phyloP scores from a whole-genome alignment of 345 rosid genomes.

The Citrus sinensis region DVS_A1.0 CM039165.1:33211501-33212000 shows the following conservation, averaged over 20 bases:
- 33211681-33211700: neutral
- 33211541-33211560: too few species aligned
- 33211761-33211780: neutral
- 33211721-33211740: neutral
- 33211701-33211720: too few species aligned
- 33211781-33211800: neutral
- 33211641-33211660: too few species aligned
- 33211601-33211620: too few species aligned
- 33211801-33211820: neutral
- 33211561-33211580: too few species aligned
- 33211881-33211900: neutral
- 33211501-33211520: too few species aligned
- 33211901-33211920: neutral
- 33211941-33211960: neutral
- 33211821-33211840: neutral
- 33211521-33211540: too few species aligned
- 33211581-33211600: too few species aligned
- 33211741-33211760: neutral
- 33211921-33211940: too few species aligned
- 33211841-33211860: neutral
- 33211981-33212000: conserved; percentile 45
- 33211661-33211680: neutral
- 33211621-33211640: too few species aligned
- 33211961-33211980: conserved; percentile 60
- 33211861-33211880: neutral